Base-by-base conservation (phyloP, 805 yeast genomes). In the Ogataea pini region DNA sequence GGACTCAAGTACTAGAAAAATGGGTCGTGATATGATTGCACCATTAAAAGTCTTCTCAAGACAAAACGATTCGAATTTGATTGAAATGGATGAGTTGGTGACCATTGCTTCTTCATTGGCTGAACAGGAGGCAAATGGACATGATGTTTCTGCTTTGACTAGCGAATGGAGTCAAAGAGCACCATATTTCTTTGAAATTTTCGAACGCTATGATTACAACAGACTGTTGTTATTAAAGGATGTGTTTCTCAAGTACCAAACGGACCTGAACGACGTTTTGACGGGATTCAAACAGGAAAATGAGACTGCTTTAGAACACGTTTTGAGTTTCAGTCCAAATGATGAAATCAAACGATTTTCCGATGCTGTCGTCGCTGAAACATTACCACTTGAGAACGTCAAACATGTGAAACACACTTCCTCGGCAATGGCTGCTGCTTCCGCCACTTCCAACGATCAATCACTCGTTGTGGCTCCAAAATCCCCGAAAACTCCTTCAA, bases 151-250 rank as follows among this genome's bases (percentile, higher is more conserved):
- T 13, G 64, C 68, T 41, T 76, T 80, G 27, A 82, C 77, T 45
- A 72, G 72, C 29, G 77, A 79, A 57, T 89, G 96, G 96, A 83
- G 82, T 52, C 71, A 79, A 46, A 82, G 83, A 63, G 92, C 94
- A 2, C 92, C 96, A 2, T 80, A 77, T 47, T 80, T 86, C 36
- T 85, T 87, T 61, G 84, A 83, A 56, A 80, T 80, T 54, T 85
- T 89, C 63, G 94, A 89, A 61, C 75, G 73, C 52, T 82, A 85
- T 56, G 96, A 89, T 63, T 75, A 71, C 59, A 70, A 71, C 65
- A 81, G 88, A 69, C 74, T 80, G 65, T 73, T 68, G 50, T 75
- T 81, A 49, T 71, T 89, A 51, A 84, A 88, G 61, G 83, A 82
- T 46, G 76, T 83, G 47, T 73, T 91, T 47, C 72, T 83, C 42